Conservation (phyloP, 257 asterid genomes). For the Penstemon barbatus region DNA sequence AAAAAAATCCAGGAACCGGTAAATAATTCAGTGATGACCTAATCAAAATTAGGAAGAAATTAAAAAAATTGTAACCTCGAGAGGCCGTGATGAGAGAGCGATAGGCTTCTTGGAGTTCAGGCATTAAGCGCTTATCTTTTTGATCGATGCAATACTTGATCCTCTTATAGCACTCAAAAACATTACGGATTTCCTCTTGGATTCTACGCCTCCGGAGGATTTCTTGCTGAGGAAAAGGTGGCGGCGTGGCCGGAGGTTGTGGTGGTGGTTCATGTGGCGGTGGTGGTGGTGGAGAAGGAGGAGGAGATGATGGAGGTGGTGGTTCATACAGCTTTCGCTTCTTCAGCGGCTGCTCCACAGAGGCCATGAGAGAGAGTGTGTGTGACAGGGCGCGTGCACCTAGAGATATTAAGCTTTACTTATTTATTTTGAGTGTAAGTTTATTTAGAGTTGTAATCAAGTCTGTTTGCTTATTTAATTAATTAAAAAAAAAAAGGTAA, state of each 20-base stretch:
- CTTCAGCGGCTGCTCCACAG: constrained; percentile 54
- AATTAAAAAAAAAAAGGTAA: too few species aligned
- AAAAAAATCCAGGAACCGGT: not conserved
- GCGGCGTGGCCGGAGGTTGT: constrained; percentile 49
- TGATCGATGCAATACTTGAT: constrained; percentile 51
- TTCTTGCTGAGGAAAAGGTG: constrained; percentile 64
- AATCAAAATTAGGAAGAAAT: constrained; percentile 10
- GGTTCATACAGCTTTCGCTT: constrained; percentile 50
- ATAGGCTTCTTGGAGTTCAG: constrained; percentile 72
- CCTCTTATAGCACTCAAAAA: constrained; percentile 64
- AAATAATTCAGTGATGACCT: not conserved
- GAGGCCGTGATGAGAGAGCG: constrained; percentile 73
- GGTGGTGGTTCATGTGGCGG: constrained; percentile 44
- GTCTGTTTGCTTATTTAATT: too few species aligned
- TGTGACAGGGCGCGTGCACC: too few species aligned
- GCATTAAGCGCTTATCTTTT: constrained; percentile 43
- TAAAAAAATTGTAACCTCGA: constrained; percentile 49
- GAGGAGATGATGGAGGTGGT: constrained; percentile 47
- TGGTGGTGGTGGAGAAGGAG: constrained; percentile 39
- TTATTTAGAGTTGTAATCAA: too few species aligned
- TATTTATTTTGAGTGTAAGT: too few species aligned
- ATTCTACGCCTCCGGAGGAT: constrained; percentile 61
- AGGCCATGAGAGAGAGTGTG: constrained; percentile 30
- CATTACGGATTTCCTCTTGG: constrained; percentile 81
- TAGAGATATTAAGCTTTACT: too few species aligned